Conservation (phyloP, 345 rosid species). For the Eucalyptus coolabah region DNA sequence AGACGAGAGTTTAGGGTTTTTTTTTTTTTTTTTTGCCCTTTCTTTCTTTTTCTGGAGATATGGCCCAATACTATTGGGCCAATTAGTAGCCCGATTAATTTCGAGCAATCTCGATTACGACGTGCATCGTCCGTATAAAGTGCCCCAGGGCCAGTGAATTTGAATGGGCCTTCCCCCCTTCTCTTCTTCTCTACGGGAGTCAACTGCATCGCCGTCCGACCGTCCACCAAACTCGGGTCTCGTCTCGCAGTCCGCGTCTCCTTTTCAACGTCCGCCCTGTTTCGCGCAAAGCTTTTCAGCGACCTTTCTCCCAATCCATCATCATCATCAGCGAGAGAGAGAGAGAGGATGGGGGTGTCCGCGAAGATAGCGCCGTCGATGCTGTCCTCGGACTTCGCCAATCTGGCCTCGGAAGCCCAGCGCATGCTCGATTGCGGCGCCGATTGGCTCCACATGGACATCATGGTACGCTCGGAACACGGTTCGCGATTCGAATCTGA, state of each 20-base stretch:
- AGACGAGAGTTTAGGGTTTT: not conserved
- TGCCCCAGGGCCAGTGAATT: not conserved
- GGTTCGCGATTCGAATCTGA: not conserved
- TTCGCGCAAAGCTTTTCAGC: not conserved
- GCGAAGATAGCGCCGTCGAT: conserved; percentile 92
- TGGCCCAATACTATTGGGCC: not conserved
- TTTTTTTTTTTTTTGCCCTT: too few relatives aligned
- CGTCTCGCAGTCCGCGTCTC: not conserved
- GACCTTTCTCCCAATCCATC: not conserved
- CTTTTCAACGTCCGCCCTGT: not conserved
- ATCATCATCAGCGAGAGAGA: not conserved
- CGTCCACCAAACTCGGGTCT: not conserved
- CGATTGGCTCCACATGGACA: conserved; percentile 99
- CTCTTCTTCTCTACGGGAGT: not conserved
- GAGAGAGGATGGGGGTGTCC: conserved; percentile 34
- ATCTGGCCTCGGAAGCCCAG: conserved; percentile 78
- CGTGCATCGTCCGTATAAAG: not conserved
- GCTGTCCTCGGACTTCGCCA: conserved; percentile 88
- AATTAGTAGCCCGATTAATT: not conserved
- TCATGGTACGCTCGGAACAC: conserved; percentile 41
- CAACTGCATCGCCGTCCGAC: not conserved
- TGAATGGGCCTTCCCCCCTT: not conserved
- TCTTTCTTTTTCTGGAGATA: not conserved
- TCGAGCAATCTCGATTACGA: not conserved
- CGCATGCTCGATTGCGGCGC: conserved; percentile 79